A percentile compares a stretch with the other conserved stretches of the same genome.
Conservation (phyloP, 2,329 filamentous ascomycete species). For the Penicillium olsonii region DNA sequence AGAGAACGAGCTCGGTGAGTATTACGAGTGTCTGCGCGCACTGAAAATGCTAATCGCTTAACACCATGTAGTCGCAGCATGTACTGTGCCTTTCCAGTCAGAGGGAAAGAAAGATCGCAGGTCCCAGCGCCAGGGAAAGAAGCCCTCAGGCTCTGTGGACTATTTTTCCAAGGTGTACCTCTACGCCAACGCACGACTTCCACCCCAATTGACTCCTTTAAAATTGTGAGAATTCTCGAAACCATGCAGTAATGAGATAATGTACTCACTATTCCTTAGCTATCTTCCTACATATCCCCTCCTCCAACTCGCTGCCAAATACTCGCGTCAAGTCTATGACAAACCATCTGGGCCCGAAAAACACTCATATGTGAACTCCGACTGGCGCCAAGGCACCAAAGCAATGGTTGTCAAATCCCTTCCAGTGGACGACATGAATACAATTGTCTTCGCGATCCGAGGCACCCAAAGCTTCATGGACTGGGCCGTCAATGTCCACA, state of each 20-base stretch:
- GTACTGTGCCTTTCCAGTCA: constrained; percentile 11
- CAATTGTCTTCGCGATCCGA: constrained; percentile 80
- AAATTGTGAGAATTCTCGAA: constrained; percentile 56
- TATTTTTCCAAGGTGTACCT: constrained; percentile 76
- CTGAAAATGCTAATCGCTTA: not conserved
- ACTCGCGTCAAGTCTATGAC: constrained; percentile 73
- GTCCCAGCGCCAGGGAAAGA: constrained; percentile 6
- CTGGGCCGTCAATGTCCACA: constrained; percentile 81
- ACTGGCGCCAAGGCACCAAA: constrained; percentile 75
- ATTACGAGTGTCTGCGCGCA: fast-evolving
- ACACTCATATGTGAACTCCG: constrained; percentile 69
- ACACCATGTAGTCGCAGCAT: constrained; percentile 13
- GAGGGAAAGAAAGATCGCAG: constrained; percentile 4
- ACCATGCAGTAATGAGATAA: too few species aligned
- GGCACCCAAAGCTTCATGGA: constrained; percentile 80
- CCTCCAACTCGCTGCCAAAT: constrained; percentile 75
- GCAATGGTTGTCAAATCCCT: constrained; percentile 83
- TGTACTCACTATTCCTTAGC: constrained; percentile 38
- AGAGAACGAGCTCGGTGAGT: constrained; percentile 36
- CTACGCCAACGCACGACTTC: constrained; percentile 76
- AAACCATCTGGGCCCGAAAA: constrained; percentile 63
- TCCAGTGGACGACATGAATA: constrained; percentile 73
- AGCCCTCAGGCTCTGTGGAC: constrained; percentile 36
- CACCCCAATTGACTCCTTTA: constrained; percentile 66
- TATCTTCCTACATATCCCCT: constrained; percentile 76